Conservation (phyloP, 2,329 filamentous ascomycete genomes). For the Ophioceras dolichostomum region DNA sequence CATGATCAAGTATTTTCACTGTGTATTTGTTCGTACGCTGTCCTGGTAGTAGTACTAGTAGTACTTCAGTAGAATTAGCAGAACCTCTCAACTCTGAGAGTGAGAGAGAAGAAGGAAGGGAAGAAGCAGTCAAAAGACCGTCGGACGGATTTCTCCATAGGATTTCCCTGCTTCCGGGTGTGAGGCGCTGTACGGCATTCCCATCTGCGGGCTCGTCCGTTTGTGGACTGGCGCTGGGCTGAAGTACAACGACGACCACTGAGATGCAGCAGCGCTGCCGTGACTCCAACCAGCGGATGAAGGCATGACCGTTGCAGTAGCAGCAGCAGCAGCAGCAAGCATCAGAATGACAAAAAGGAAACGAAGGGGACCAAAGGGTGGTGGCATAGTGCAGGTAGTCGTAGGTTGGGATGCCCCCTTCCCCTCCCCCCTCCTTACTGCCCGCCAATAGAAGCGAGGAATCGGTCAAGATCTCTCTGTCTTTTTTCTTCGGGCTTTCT, state of each 20-base stretch:
- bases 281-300: conserved; percentile 34
- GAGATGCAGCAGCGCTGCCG: conserved; percentile 26
- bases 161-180: no score
- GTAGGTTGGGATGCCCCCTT: neutral
- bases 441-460: neutral
- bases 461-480: neutral
- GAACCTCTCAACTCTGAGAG: no score
- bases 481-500: neutral
- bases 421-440: no score
- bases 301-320: conserved; percentile 35
- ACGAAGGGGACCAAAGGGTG: conserved; percentile 5
- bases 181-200: no score
- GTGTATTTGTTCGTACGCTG: no score
- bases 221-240: neutral
- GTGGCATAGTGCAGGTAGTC: conserved; percentile 4
- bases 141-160: no score
- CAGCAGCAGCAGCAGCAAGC: conserved; percentile 21
- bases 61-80: no score
- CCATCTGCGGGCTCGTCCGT: neutral
- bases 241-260: conserved; percentile 16
- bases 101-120: no score
- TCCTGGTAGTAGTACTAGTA: no score
- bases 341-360: conserved; percentile 25
- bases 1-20: no score
- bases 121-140: no score